Conservation (phyloP, 345 rosid genomes). For the Eucalyptus viminalis region DNA sequence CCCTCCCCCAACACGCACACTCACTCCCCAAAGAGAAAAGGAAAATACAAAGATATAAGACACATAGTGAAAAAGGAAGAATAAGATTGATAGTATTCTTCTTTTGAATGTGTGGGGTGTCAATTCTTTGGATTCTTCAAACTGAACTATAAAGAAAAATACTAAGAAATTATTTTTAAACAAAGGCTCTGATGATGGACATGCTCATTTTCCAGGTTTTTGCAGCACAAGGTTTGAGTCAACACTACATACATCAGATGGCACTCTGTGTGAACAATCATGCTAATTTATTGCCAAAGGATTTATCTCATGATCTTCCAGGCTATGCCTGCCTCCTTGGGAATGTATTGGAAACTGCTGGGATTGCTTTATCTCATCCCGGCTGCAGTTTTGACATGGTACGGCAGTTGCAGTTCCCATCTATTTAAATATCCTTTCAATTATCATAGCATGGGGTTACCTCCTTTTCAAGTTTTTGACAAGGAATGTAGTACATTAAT, state of each 20-base stretch:
- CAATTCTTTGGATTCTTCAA: background rate
- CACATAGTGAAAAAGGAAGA: background rate
- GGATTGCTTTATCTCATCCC: conserved; percentile 63
- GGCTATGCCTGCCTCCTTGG: conserved; percentile 90
- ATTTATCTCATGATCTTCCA: conserved; percentile 51
- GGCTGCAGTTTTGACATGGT: conserved; percentile 83
- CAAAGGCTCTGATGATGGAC: background rate
- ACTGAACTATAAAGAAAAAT: background rate
- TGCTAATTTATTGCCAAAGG: conserved; percentile 48
- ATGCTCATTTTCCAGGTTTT: conserved; percentile 34
- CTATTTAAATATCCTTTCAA: background rate
- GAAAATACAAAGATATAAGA: background rate
- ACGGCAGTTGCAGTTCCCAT: background rate
- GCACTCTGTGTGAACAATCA: conserved; percentile 50
- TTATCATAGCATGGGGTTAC: background rate
- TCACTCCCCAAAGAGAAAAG: background rate
- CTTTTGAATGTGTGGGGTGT: background rate
- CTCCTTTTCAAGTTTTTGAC: background rate
- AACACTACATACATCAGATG: conserved; percentile 71
- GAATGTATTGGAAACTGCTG: conserved; percentile 75
- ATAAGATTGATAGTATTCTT: background rate
- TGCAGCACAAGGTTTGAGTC: conserved; percentile 47
- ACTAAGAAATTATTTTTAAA: background rate
- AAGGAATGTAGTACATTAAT: background rate
- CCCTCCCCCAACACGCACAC: background rate